Percentiles rank a stretch among this genome's conserved stretches.
Conservation (phyloP, 1,284 basidiomycete species). For the Ganoderma meredithae region DNA sequence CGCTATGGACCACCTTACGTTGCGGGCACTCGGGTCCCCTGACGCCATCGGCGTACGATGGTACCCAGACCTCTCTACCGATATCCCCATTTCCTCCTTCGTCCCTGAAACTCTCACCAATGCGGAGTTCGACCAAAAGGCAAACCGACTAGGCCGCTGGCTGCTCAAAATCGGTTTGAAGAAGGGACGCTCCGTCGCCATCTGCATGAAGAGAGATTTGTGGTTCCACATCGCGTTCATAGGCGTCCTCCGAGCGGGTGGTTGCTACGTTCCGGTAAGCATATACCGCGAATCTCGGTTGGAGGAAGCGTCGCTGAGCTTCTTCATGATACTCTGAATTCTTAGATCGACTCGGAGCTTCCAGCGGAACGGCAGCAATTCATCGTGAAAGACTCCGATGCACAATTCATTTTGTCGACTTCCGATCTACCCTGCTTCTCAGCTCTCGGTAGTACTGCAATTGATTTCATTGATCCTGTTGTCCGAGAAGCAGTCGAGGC, state of each 20-base stretch:
- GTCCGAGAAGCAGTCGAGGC: constrained; percentile 39
- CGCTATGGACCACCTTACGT: constrained; percentile 49
- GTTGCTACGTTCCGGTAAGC: constrained; percentile 60
- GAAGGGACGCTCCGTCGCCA: constrained; percentile 53
- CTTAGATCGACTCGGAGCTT: constrained; percentile 61
- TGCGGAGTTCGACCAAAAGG: constrained; percentile 45
- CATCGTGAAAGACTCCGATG: constrained; percentile 54
- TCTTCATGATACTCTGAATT: neutral
- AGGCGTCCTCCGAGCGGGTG: constrained; percentile 58
- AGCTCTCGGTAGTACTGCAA: constrained; percentile 42
- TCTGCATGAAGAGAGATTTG: constrained; percentile 55
- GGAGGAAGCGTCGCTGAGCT: neutral
- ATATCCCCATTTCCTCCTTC: constrained; percentile 36
- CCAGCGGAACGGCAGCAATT: constrained; percentile 56
- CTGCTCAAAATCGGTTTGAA: constrained; percentile 48
- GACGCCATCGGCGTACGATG: constrained; percentile 47
- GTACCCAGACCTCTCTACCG: constrained; percentile 46
- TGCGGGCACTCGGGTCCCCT: constrained; percentile 42
- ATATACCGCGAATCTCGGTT: neutral
- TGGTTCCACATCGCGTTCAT: constrained; percentile 54
- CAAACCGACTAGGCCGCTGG: constrained; percentile 55
- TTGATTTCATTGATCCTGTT: constrained; percentile 42
- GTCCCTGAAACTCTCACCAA: constrained; percentile 45
- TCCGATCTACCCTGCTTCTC: constrained; percentile 37
- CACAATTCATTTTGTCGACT: constrained; percentile 52